Base-by-base conservation (phyloP, 208 protist genomes). In the Porcisia deanei region DNA sequence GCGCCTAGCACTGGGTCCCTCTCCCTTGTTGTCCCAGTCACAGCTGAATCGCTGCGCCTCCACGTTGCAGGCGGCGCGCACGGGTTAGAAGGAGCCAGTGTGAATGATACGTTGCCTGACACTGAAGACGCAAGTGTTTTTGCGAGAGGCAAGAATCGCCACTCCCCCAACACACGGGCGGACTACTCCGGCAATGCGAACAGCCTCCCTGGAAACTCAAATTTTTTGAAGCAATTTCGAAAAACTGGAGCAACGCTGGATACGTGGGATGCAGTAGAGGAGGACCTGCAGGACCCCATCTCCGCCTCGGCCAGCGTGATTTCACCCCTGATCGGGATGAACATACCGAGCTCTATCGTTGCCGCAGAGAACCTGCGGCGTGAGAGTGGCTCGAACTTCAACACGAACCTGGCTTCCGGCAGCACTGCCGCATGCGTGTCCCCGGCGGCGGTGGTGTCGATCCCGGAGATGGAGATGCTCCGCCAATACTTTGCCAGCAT, bases 381-480 rank as follows among this genome's bases (percentile, higher is more conserved):
- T 37, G 52, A 37, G 70, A 49, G 60, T 60, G 9, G 53, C 49
- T 47, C 47, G 1, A 49, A 43, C 54, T 41, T 71, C 54, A 65
- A 45, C 58, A 49, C 69, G 3, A 67, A 52, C 37, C 37, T 60
- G 49, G 47, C 72, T 1, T 57, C 70, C 34, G 60, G 43, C n/a
- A 67, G n/a, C 60, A 37, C 60, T 60, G 75, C 55, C n/a, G 47
- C 41, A 64, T 71, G n/a, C 58, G 16, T 70, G 2, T 66, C 80
- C 1, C 70, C 84, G 16, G 70, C 76, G 7, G 73, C 77, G 30
- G 49, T 67, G 60, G 79, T 87, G 69, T 73, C 79, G 7, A 77
- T 77, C 22, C 70, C 74, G 12, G 88, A 92, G 73, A 85, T 92
- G 86, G 88, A 92, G 71, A 87, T 91, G 76, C 86, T 94, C 22